Conservation (phyloP, 495 filamentous ascomycete genomes). For the Penicillium tannophilum region DNA sequence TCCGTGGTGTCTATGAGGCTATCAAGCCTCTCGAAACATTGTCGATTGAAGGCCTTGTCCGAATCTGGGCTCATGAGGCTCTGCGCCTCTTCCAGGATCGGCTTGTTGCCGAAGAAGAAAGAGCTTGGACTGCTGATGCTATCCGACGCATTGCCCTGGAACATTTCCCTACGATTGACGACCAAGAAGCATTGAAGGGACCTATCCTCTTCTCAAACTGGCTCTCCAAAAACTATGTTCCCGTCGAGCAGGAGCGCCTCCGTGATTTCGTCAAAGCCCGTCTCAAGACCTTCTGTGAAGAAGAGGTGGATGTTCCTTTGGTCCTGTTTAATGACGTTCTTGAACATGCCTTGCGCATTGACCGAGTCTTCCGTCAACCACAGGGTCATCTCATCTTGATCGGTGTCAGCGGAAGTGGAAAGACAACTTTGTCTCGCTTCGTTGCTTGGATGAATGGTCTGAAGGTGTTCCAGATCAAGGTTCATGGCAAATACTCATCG, state of each 20-base stretch:
- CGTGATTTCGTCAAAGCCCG: conserved; percentile 97
- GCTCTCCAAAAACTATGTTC: conserved; percentile 98
- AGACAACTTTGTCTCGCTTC: conserved; percentile 96
- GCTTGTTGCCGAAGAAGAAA: conserved; percentile 89
- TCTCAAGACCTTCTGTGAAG: conserved; percentile 97
- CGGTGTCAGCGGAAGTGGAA: conserved; percentile 95
- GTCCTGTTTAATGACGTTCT: conserved; percentile 98
- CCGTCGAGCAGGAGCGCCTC: conserved; percentile 90
- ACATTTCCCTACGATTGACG: conserved; percentile 90
- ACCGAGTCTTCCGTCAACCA: conserved; percentile 96
- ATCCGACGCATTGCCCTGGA: conserved; percentile 83
- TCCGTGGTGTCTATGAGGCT: conserved; percentile 94
- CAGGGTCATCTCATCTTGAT: conserved; percentile 98
- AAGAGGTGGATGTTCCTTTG: conserved; percentile 97
- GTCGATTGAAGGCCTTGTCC: conserved; percentile 85
- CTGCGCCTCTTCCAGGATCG: conserved; percentile 95
- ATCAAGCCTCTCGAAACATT: conserved; percentile 88
- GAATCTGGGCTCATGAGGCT: conserved; percentile 98
- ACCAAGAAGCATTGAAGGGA: conserved; percentile 82
- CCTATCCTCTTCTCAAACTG: conserved; percentile 98
- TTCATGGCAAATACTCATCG: conserved; percentile 96
- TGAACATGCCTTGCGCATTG: conserved; percentile 96
- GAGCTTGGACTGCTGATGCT: conserved; percentile 89
- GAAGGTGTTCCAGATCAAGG: conserved; percentile 99
- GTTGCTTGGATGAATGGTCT: conserved; percentile 99